Conservation (phyloP, 2,329 filamentous ascomycete genomes). For the Hirsutella minnesotensis region DNA sequence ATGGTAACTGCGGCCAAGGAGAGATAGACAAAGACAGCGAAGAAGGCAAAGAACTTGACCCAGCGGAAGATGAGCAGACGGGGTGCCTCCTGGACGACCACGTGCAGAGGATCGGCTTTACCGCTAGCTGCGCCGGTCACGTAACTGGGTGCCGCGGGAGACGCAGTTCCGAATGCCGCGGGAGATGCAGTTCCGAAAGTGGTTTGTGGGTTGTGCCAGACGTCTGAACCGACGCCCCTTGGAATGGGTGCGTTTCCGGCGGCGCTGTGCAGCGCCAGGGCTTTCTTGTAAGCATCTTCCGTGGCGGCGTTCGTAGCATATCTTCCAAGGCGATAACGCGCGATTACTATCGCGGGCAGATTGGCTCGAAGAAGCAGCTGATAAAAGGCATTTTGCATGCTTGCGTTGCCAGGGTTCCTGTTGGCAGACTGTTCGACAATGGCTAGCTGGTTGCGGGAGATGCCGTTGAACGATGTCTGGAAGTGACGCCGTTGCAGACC, state of each 20-base stretch:
- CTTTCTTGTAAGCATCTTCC: slow-evolving; percentile 69
- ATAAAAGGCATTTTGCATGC: slow-evolving; percentile 88
- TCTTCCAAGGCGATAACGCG: slow-evolving; percentile 75
- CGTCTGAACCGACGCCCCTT: slow-evolving; percentile 11
- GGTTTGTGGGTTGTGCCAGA: slow-evolving; percentile 19
- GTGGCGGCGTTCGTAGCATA: slow-evolving; percentile 71
- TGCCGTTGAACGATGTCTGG: slow-evolving; percentile 32
- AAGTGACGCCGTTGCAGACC: slow-evolving; percentile 21
- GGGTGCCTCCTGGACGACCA: slow-evolving; percentile 85
- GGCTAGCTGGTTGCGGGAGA: slow-evolving; percentile 58
- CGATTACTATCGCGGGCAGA: slow-evolving; percentile 85
- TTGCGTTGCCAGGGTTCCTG: slow-evolving; percentile 77
- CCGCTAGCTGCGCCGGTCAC: slow-evolving; percentile 39
- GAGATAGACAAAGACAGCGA: slow-evolving; percentile 68
- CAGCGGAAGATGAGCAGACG: slow-evolving; percentile 75
- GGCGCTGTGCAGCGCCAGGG: slow-evolving; percentile 36
- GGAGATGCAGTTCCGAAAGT: slow-evolving; percentile 16
- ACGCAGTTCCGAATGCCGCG: slow-evolving; percentile 14
- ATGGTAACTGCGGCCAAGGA: slow-evolving; percentile 70
- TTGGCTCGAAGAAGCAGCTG: slow-evolving; percentile 81
- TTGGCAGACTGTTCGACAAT: slow-evolving; percentile 87
- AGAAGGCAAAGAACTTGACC: slow-evolving; percentile 76
- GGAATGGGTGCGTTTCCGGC: slow-evolving; percentile 12
- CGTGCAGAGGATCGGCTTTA: slow-evolving; percentile 81
- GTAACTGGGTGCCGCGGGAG: slow-evolving; percentile 8